phyloP scores from a whole-genome alignment of 352 stramenopile genomes.

The Globisporangium ultimum region DNA sequence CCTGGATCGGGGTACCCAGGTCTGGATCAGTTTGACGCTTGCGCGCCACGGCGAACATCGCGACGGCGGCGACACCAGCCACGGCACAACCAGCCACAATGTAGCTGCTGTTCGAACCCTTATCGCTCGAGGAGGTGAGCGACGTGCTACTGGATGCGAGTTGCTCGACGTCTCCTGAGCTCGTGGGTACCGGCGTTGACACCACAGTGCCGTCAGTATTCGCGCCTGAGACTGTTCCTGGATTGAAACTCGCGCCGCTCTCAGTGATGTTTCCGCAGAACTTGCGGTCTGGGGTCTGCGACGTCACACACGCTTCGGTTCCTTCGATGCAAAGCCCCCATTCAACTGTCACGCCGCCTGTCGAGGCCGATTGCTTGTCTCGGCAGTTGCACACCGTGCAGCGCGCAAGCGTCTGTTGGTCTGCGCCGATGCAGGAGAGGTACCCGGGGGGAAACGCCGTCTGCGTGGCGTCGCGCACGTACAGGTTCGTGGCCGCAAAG shows the following conservation, averaged over 20 bases:
- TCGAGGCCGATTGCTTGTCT: slow-evolving; percentile 18
- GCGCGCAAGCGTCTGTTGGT: slow-evolving; percentile 13
- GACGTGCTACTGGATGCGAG: slow-evolving; percentile 23
- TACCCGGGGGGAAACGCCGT: slow-evolving; percentile 29
- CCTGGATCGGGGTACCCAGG: slow-evolving; percentile 25
- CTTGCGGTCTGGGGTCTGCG: slow-evolving; percentile 15
- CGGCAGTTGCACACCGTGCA: slow-evolving; percentile 35
- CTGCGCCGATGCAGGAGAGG: slow-evolving; percentile 23
- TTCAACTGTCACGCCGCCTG: slow-evolving; percentile 14
- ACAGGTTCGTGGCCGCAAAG: slow-evolving; percentile 15
- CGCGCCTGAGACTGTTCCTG: slow-evolving; percentile 6
- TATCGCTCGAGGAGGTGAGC: too few species aligned
- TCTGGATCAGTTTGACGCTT: slow-evolving; percentile 21
- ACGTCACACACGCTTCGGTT: slow-evolving; percentile 11
- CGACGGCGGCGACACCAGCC: slow-evolving; percentile 26
- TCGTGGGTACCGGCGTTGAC: background rate
- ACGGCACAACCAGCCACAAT: slow-evolving; percentile 26
- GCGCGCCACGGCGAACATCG: slow-evolving; percentile 34
- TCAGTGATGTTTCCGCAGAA: slow-evolving; percentile 13
- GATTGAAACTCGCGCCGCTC: slow-evolving; percentile 4
- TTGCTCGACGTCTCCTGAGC: slow-evolving; percentile 8
- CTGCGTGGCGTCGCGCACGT: slow-evolving; percentile 28
- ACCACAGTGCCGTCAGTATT: slow-evolving; percentile 3
- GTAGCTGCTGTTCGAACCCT: slow-evolving; percentile 8
- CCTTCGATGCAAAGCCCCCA: slow-evolving; percentile 17